Base-by-base conservation (phyloP, 2,329 filamentous ascomycete species). In the Colletotrichum eleusines region DNA sequence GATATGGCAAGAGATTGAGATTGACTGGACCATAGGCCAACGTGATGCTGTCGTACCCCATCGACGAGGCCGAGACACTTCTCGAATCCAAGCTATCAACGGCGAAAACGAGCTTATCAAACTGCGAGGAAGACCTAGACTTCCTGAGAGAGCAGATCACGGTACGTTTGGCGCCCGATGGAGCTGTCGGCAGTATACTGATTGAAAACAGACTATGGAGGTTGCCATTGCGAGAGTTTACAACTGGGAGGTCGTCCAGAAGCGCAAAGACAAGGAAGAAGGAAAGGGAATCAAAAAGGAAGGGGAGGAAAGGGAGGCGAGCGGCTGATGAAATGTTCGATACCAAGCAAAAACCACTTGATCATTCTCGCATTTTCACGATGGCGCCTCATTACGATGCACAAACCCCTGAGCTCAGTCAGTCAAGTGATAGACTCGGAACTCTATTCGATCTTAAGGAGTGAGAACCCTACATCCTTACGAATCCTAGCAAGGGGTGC, bases 191-290 rank as follows among this genome's bases (percentile, higher is more conserved):
- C 55, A 35, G 44, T 12, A 40, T 51, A 65, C 61, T 64, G 76
- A 74, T 72, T 69, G 9, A 68, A 31, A 51, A n/a, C 75, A 97
- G 94, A 98, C 95, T 0, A 91, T 99, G 85, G 96, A 99, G 82
- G 96, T 99, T 42, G 96, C 96, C 5, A 94, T 95, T 50, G 96
- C 96, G 28, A 88, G 96, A 74, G 95, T 99, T n/a, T 98, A 99
- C 82, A 99, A 99, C 82, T 98, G 96, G 95, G 96, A 99, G 78
- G 94, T 99, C 5, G 94, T 95, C 53, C 93, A 97, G 85, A 94
- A 97, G 83, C 88, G 96, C 76, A 98, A 97, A 85, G 94, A 97
- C 72, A 96, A 94, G 81, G 90, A 92, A 48, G 88, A 90, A 73
- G 90, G 84, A 62, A 81, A 82, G 69, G 80, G 78, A 53, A 78